Base-by-base conservation (phyloP, 106 monocot species). In the Dendrobium officinale region DNA sequence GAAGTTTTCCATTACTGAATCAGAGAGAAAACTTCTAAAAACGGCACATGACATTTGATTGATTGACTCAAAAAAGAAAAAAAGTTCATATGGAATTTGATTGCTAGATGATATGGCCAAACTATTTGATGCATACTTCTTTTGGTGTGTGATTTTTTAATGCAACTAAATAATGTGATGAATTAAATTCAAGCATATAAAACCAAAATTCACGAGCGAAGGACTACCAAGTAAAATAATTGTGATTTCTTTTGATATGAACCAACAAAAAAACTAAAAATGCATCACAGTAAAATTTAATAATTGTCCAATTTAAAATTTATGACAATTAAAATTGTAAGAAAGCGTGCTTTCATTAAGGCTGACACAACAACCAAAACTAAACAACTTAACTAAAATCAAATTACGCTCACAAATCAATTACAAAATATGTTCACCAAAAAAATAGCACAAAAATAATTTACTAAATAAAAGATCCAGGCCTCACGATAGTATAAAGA, bases 1-100 rank as follows among this genome's bases (percentile, higher is more conserved):
- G 81, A 81, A 98, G 87, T 95, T 95, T 54, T 98, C 98, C 86
- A 82, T 89, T 83, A 95, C 98, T 97, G 86, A 27, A 70, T 51
- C 64, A 79, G 27, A 75, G 33, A 26, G 42, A 82, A 75, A 51
- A 56, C 67, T 73, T 75, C 0, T 42, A 81, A 29, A 33, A 70
- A 70, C 56, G 10, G 31, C 19, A 51, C 42, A 81, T 58, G 33
- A 22, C 29, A 70, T 70, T 37, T 37, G 37, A 70, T 11, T 70
- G 70, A 8, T 70, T 31, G 3, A 37, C 70, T 66, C n/a, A 26
- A 61, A 70, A 70, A 7, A 4, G 15, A 37, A 17, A 37, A 70
- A 33, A 70, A 33, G 68, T 4, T 70, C 33, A 70, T 70, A 29
- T 70, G 16, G 15, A 70, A 70, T 37, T 70, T 22, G 29, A 33